Percentiles rank a stretch among this genome's conserved stretches.
These are phyloP conservation scores for Fusarium fracticaudum DNA, from an alignment of 2,329 filamentous ascomycete species.

Conservation along the genomic window DNA sequence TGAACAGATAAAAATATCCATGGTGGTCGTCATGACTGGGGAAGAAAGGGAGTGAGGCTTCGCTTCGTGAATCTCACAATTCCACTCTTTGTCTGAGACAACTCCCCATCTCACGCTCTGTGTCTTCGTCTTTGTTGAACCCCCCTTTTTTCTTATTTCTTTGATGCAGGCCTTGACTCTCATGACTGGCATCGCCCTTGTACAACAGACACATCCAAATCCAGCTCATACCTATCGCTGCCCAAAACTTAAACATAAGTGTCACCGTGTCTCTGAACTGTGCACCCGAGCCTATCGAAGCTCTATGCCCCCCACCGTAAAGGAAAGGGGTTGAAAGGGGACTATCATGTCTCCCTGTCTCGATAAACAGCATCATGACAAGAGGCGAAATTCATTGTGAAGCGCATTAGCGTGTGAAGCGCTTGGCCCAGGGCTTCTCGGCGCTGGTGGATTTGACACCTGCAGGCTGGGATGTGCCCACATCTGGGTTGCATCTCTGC, in stretches of 20 bases:
- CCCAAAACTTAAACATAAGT: constrained; percentile 24
- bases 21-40: not conserved
- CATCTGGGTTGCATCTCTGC: constrained; percentile 35
- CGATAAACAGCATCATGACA: constrained; percentile 18
- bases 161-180: constrained; percentile 11
- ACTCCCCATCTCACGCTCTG: constrained; percentile 1
- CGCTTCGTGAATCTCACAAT: constrained; percentile 21
- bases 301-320: constrained; percentile 7
- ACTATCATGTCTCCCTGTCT: constrained; percentile 13
- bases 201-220: constrained; percentile 3
- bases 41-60: constrained; percentile 18
- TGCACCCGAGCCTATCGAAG: constrained; percentile 23
- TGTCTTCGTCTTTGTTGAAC: constrained; percentile 11
- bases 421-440: constrained; percentile 25
- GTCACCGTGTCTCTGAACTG: constrained; percentile 9
- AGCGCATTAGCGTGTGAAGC: constrained; percentile 27
- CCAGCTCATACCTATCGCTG: constrained; percentile 25
- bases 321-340: constrained; percentile 16
- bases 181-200: constrained; percentile 36
- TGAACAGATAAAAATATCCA: constrained; percentile 23
- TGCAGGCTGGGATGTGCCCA: constrained; percentile 30
- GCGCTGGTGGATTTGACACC: constrained; percentile 36
- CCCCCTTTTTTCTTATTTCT: constrained; percentile 10
- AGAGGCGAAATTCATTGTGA: constrained; percentile 20
- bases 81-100: constrained; percentile 26